Conservation (phyloP, 2,329 filamentous ascomycete species). For the Trematosphaeria pertusa region DNA sequence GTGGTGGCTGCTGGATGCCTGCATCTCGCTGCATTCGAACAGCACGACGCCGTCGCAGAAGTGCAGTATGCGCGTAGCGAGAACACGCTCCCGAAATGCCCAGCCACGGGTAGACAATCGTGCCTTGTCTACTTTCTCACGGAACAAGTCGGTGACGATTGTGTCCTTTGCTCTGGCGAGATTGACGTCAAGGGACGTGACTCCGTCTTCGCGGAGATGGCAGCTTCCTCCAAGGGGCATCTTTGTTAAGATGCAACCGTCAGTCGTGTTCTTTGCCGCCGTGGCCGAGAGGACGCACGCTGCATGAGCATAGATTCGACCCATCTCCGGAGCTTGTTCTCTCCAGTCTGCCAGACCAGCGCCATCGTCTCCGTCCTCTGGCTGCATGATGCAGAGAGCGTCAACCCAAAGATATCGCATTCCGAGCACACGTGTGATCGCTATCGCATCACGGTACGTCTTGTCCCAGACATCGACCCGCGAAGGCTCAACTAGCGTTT, state of each 20-base stretch:
- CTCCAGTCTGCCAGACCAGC: too few species aligned
- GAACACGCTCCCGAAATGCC: constrained; percentile 3
- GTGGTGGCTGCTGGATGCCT: not conserved
- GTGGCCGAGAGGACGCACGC: not conserved
- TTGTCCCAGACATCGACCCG: too few species aligned
- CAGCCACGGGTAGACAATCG: not conserved
- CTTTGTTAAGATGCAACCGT: not conserved
- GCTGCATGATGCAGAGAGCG: too few species aligned
- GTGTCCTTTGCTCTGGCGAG: too few species aligned
- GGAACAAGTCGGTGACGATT: constrained; percentile 26
- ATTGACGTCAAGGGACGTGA: too few species aligned
- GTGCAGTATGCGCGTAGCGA: constrained; percentile 1
- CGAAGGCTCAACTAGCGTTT: too few species aligned
- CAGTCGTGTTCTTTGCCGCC: not conserved
- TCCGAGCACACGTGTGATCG: too few species aligned
- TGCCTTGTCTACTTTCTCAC: not conserved
- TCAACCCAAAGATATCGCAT: too few species aligned
- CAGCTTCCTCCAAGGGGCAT: not conserved
- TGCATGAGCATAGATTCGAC: not conserved
- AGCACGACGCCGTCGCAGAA: constrained; percentile 2
- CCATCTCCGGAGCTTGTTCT: too few species aligned
- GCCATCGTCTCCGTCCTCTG: too few species aligned
- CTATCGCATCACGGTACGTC: too few species aligned
- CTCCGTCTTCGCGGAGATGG: not conserved
- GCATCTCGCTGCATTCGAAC: constrained; percentile 4